Base-by-base conservation (phyloP, 192 early-diverging fungal genomes). In the Rhizophagus clarus region DNA sequence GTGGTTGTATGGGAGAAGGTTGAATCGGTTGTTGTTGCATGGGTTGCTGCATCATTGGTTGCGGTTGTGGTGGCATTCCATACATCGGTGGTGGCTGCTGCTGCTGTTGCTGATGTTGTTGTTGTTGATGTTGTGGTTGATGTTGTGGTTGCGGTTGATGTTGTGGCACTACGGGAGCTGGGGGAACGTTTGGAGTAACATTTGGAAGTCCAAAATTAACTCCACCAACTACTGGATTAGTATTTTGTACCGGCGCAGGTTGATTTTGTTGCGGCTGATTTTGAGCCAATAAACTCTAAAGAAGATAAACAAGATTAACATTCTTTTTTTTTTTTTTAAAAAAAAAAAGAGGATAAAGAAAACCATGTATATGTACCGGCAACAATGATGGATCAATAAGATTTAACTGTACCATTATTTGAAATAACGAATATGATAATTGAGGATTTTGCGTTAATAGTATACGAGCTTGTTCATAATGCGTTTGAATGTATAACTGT, bases 381-480 rank as follows among this genome's bases (percentile, higher is more conserved):
- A 72, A 45, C 49, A 72, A 49, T 45, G 17, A 22, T 72, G 34
- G 69, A 72, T 72, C 69, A 26, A 72, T 20, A 4, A 61, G 70
- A 76, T 93, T 93, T 89, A 94, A 92, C 76, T 91, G 88, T 11
- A 95, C 68, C 80, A 97, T 88, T 20, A 91, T 89, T 82, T 96
- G 95, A 80, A 97, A 95, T 32, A 96, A 81, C 4, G 94, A 94
- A 85, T 95, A 97, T 8, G 94, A 85, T 1, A 96, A 81, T 80
- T 94, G 94, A 28, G 96, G 96, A 78, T 97, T 94, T n/a, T 85
- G 76, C 9, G 82, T 84, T n/a, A 97, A 83, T 4, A 96, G 83
- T 9, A 88, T 82, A 62, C 88, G 90, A 9, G 92, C 89, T 74
- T 91, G 86, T n/a, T 93, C 93, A 2, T 92, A 90, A 56, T 86